These are phyloP conservation scores for Ceratobasidium sp. DNA, from an alignment of 1,284 basidiomycete species.

Conservation along the genomic window DNA sequence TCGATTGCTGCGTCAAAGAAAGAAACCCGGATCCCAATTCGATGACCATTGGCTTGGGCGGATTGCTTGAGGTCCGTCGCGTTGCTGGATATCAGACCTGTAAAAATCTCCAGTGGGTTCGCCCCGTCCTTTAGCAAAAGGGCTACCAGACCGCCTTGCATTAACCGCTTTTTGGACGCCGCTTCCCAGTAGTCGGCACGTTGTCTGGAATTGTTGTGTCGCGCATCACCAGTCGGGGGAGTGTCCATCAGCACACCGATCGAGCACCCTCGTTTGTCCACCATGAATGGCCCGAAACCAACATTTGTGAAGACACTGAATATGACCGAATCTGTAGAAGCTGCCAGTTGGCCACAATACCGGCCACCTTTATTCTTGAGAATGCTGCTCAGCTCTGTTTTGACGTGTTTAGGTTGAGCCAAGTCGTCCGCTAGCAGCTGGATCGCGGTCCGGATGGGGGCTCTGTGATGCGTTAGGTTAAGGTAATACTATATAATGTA, in stretches of 20 bases:
- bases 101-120: constrained; percentile 55
- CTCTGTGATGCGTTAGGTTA: constrained; percentile 54
- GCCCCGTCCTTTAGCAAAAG: constrained; percentile 57
- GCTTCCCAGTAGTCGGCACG: constrained; percentile 65
- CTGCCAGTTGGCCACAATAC: constrained; percentile 49
- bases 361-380: constrained; percentile 49
- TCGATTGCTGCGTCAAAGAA: constrained; percentile 66
- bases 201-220: constrained; percentile 1
- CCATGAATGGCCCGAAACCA: constrained; percentile 57
- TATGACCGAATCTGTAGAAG: constrained; percentile 60
- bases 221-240: constrained; percentile 60
- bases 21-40: constrained; percentile 59
- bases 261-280: constrained; percentile 61
- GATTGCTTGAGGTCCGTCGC: constrained; percentile 58
- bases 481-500: not conserved
- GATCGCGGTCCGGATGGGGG: constrained; percentile 63
- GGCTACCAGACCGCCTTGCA: constrained; percentile 67
- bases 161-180: constrained; percentile 63
- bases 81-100: constrained; percentile 62
- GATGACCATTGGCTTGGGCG: constrained; percentile 52
- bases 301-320: constrained; percentile 69
- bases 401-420: constrained; percentile 46
- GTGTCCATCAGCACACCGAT: constrained; percentile 60
- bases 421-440: constrained; percentile 62
- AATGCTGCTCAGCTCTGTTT: constrained; percentile 46